Conservation (phyloP, 23 red algal species). For the Gracilaria domingensis region DNA sequence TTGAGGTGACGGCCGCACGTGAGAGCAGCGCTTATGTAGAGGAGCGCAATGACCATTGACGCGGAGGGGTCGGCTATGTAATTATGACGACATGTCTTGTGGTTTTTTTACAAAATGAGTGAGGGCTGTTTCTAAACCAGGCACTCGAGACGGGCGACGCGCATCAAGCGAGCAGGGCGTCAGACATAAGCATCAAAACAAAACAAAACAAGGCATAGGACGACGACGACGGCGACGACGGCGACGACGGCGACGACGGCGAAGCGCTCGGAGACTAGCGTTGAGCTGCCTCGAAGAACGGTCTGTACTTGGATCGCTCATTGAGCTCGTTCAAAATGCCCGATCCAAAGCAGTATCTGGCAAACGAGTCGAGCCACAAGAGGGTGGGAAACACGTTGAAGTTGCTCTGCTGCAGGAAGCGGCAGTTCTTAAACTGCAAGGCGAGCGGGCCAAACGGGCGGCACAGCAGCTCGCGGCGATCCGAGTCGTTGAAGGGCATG, state of each 20-base stretch:
- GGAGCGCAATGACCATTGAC: no score
- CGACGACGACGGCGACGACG: no score
- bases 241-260: no score
- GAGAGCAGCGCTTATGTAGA: no score
- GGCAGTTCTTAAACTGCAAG: neutral
- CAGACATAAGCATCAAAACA: no score
- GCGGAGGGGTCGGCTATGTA: no score
- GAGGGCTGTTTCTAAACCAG: neutral
- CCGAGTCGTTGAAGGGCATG: neutral
- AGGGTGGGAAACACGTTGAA: constrained; percentile 3
- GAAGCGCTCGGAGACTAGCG: neutral
- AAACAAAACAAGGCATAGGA: no score
- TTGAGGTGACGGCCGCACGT: no score
- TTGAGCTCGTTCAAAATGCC: neutral
- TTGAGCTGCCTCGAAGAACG: neutral
- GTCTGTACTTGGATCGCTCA: neutral
- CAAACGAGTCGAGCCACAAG: constrained; percentile 18
- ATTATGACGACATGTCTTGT: no score
- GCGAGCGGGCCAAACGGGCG: neutral
- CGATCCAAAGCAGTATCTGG: neutral
- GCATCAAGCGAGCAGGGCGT: no score
- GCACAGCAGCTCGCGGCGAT: neutral
- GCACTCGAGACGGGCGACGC: no score
- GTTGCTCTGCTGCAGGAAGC: neutral
- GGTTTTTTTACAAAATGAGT: no score